These are phyloP conservation scores for Solanum sitiens DNA, from an alignment of 257 asterid genomes.

Conservation along the genomic window DNA sequence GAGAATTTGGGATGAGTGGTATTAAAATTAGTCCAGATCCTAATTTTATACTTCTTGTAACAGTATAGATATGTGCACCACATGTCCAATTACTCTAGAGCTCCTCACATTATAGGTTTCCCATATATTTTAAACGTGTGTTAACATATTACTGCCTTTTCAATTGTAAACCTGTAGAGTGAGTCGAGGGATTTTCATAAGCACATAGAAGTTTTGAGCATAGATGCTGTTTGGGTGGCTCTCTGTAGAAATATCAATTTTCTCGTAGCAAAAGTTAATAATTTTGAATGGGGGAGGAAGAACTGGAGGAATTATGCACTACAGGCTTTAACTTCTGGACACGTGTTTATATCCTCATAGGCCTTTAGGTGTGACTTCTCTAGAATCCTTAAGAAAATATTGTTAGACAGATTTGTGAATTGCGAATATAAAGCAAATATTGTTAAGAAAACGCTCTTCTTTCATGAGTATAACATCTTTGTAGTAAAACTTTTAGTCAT, in stretches of 20 bases:
- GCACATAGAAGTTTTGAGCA: not conserved
- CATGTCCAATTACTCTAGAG: not conserved
- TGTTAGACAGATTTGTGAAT: not conserved
- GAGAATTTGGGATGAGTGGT: not conserved
- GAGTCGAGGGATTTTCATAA: not conserved
- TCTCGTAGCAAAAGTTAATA: not conserved
- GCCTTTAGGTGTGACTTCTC: not conserved
- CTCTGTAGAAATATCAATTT: not conserved
- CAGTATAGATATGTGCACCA: not conserved
- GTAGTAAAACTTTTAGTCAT: not conserved
- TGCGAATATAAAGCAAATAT: not conserved
- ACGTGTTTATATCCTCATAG: not conserved
- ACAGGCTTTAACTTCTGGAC: not conserved
- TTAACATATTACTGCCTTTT: not conserved
- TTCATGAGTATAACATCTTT: not conserved
- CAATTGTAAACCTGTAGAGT: not conserved
- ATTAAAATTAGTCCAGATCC: not conserved
- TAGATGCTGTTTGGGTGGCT: not conserved
- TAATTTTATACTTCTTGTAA: not conserved
- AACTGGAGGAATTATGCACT: not conserved
- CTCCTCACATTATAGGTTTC: not conserved
- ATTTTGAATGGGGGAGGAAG: not conserved
- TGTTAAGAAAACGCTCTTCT: not conserved
- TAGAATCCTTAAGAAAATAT: not conserved
- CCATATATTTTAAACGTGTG: not conserved